Percentiles rank a stretch among this genome's conserved stretches.
Conservation (phyloP, 78 protist species). For the Chrysochromulina tobinii region DNA sequence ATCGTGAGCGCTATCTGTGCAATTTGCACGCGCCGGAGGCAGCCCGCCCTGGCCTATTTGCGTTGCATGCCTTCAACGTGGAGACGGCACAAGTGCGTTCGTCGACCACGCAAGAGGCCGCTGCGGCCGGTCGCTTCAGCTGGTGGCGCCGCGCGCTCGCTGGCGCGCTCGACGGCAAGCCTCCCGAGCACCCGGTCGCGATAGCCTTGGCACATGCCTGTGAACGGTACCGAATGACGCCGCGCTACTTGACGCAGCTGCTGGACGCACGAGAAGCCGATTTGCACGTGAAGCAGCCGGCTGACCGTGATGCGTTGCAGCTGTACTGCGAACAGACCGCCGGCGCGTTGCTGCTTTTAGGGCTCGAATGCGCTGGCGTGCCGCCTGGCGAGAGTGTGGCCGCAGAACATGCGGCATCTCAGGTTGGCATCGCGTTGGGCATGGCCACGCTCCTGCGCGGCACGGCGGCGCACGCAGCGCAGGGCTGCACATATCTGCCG, state of each 20-base stretch:
- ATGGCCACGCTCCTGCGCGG: neutral
- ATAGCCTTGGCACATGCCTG: neutral
- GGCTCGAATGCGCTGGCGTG: neutral
- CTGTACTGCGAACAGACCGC: neutral
- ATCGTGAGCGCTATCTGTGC: constrained; percentile 6
- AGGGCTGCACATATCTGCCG: neutral
- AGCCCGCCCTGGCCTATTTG: neutral
- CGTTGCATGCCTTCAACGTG: neutral
- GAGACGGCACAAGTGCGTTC: neutral
- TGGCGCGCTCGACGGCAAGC: neutral
- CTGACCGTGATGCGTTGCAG: neutral
- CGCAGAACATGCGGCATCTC: neutral
- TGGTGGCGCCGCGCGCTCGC: neutral
- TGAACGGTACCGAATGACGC: neutral
- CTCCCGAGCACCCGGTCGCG: constrained; percentile 20
- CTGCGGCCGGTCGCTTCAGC: neutral
- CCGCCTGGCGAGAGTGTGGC: neutral
- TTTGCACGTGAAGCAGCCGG: neutral
- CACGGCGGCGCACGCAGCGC: neutral
- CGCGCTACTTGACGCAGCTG: neutral
- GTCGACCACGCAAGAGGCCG: neutral
- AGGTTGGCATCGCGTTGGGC: neutral
- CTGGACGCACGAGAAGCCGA: constrained; percentile 6
- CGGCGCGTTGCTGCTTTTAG: neutral
- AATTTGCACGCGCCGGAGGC: neutral